phyloP scores from a whole-genome alignment of 1,284 basidiomycete genomes.

The Vanrija humicola region DNA sequence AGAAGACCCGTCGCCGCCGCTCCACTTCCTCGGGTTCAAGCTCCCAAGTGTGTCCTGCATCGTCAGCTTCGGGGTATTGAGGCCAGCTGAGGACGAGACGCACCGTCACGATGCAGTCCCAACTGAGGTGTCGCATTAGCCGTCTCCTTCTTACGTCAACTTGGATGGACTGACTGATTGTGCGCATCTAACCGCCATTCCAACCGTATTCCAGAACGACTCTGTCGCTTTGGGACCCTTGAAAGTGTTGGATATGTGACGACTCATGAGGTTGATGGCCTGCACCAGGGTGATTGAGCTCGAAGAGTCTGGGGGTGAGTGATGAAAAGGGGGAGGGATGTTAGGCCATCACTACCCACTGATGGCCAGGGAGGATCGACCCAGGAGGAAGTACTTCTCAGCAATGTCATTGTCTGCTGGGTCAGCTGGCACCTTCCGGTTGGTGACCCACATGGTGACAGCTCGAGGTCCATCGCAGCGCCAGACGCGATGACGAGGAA shows the following conservation, averaged over 20 bases:
- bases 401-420: slow-evolving; percentile 2
- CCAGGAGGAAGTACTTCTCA: slow-evolving; percentile 8
- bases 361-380: slow-evolving; percentile 7
- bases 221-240: neutral
- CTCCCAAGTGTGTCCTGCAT: slow-evolving; percentile 12
- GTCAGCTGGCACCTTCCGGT: too few species aligned
- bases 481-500: slow-evolving; percentile 17
- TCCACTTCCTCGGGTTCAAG: slow-evolving; percentile 16
- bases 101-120: too few species aligned
- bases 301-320: slow-evolving; percentile 1
- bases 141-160: too few species aligned
- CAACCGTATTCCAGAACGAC: slow-evolving; percentile 14
- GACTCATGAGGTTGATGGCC: slow-evolving; percentile 12
- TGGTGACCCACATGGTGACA: slow-evolving; percentile 3
- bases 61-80: slow-evolving; percentile 11
- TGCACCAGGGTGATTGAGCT: slow-evolving; percentile 13
- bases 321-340: too few species aligned
- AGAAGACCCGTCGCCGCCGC: slow-evolving; percentile 15
- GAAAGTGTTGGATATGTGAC: slow-evolving; percentile 5
- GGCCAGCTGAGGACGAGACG: neutral
- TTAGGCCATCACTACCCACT: neutral
- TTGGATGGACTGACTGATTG: neutral
- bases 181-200: slow-evolving; percentile 10
- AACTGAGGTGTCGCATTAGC: too few species aligned
- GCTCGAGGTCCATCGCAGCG: slow-evolving; percentile 8